phyloP scores from a whole-genome alignment of 371 early-diverging fungal species.

The Mortierella sp. region DNA sequence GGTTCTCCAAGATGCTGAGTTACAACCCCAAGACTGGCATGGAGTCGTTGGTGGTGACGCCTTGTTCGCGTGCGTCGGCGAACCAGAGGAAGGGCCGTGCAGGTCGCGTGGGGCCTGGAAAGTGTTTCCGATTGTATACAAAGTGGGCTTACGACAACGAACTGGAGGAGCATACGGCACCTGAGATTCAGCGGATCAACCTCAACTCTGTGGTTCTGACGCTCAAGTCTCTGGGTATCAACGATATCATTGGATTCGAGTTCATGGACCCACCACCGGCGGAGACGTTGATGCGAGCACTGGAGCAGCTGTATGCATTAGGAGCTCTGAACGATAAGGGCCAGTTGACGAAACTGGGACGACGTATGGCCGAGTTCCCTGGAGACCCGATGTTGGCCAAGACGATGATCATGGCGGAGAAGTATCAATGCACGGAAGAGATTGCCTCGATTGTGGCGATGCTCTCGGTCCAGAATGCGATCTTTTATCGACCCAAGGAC shows the following conservation, averaged over 20 bases:
- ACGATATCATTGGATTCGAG: slow-evolving; percentile 97
- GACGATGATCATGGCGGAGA: slow-evolving; percentile 91
- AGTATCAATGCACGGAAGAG: slow-evolving; percentile 95
- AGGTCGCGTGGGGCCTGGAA: slow-evolving; percentile 98
- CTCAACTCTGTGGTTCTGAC: slow-evolving; percentile 91
- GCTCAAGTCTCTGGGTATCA: slow-evolving; percentile 95
- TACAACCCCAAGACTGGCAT: slow-evolving; percentile 96
- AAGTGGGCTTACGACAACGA: slow-evolving; percentile 95
- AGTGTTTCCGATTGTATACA: slow-evolving; percentile 98
- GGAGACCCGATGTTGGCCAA: slow-evolving; percentile 97
- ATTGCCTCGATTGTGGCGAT: slow-evolving; percentile 90
- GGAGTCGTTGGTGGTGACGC: slow-evolving; percentile 95
- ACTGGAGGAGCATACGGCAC: slow-evolving; percentile 93
- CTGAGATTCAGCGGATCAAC: slow-evolving; percentile 98
- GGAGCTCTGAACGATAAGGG: slow-evolving; percentile 96
- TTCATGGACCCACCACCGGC: slow-evolving; percentile 98
- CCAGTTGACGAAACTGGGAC: slow-evolving; percentile 96
- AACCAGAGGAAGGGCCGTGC: slow-evolving; percentile 99
- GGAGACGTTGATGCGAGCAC: slow-evolving; percentile 91
- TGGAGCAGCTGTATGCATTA: slow-evolving; percentile 95
- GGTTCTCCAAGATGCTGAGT: slow-evolving; percentile 96
- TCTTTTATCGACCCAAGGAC: slow-evolving; percentile 96
- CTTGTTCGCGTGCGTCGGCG: slow-evolving; percentile 96
- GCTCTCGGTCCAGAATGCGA: slow-evolving; percentile 92
- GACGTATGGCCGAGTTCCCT: slow-evolving; percentile 99